Base-by-base conservation (phyloP, 2,329 filamentous ascomycete genomes). In the Aspergillus amoenus region DNA sequence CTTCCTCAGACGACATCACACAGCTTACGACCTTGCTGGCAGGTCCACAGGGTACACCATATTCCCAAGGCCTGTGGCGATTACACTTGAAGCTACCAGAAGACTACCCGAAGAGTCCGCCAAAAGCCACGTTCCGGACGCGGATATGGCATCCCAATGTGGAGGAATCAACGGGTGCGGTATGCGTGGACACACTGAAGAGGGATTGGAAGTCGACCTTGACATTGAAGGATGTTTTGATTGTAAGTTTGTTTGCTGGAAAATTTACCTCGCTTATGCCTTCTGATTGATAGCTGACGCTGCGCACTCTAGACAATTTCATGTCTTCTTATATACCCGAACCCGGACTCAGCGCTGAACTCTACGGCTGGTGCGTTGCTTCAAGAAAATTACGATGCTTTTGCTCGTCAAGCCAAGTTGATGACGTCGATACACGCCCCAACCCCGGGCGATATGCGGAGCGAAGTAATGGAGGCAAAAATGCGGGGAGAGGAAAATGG, bases 121-220 rank as follows among this genome's bases (percentile, higher is more conserved):
- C 74, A 46, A 87, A 84, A 41, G 85, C 84, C 2, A 78, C 79
- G 32, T 87, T 88, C 66, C 79, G 78, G 53, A 87, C 84, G 3
- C 77, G 80, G 5, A 82, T 87, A 61, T 88, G 84, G 79, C 85
- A 88, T 63, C 85, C 85, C 0, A 88, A 88, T 64, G 82, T 88
- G 49, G 84, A 87, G 60, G 82, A 85, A 52, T 74, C 77, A n/a
- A 83, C 81, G 0, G 85, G 85, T 5, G 81, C 81, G 1, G 83
- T 88, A 3, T 88, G 85, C 59, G 82, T 88, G 3, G 85, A 87
- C 72, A 87, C 85, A 2, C 66, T 88, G 44, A 88, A 87, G 73
- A 76, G 83, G 46, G 85, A 87, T 64, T 88, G 85, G 85, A 79
- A 82, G 56, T 73, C 78, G 13, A 81, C 76, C 27, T 70, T 87